These are phyloP conservation scores for Amanita rimosa DNA, from an alignment of 768 basidiomycete genomes.

Conservation along the genomic window DNA sequence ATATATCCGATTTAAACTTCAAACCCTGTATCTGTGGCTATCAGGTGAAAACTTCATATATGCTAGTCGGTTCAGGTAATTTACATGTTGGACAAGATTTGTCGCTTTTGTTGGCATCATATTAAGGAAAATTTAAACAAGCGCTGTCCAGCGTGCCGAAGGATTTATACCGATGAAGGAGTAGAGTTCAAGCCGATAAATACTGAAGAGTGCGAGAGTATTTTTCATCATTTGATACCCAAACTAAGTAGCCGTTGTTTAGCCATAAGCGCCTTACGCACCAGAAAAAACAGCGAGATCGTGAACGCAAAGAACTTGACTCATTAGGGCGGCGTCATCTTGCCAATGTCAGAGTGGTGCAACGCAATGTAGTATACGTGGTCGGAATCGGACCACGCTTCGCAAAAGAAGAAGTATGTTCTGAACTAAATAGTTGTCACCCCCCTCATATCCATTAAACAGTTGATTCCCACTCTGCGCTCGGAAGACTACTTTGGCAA, in stretches of 20 bases:
- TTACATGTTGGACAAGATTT: conserved; percentile 61
- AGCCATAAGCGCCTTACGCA: conserved; percentile 93
- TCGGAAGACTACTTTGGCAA: conserved; percentile 97
- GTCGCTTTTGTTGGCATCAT: conserved; percentile 98
- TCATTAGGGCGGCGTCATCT: conserved; percentile 73
- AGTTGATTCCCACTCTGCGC: conserved; percentile 88
- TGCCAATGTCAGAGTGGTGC: conserved; percentile 92
- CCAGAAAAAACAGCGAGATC: conserved; percentile 90
- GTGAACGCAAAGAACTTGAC: conserved; percentile 93
- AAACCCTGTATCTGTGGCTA: conserved; percentile 99
- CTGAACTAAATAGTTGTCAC: conserved; percentile 3
- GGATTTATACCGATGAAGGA: conserved; percentile 84
- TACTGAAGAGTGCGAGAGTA: conserved; percentile 76
- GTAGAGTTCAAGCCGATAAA: conserved; percentile 94
- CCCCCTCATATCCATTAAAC: conserved; percentile 9
- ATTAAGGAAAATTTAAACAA: conserved; percentile 94
- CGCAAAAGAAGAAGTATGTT: conserved; percentile 88
- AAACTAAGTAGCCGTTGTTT: conserved; percentile 9
- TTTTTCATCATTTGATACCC: conserved; percentile 9
- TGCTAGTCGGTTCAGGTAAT: conserved; percentile 6
- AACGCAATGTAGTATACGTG: conserved; percentile 93
- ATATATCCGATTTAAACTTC: conserved; percentile 97
- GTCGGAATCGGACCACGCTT: conserved; percentile 90
- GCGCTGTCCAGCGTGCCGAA: conserved; percentile 91
- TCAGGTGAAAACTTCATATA: conserved; percentile 45